Conservation (phyloP, 495 filamentous ascomycete species). For the Hyaloscypha variabilis region DNA sequence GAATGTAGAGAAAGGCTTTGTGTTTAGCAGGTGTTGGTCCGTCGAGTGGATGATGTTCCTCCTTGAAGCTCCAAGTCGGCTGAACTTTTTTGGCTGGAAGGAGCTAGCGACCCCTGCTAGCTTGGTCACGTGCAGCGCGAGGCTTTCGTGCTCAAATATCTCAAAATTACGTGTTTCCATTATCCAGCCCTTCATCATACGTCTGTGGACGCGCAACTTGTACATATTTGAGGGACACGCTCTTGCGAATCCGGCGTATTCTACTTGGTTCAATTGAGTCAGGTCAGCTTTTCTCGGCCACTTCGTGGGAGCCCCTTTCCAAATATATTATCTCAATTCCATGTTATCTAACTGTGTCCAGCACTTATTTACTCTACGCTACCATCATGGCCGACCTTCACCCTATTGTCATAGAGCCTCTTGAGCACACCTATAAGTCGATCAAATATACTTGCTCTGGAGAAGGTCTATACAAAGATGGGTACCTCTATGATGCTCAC, state of each 20-base stretch:
- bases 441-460: slow-evolving; percentile 15
- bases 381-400: slow-evolving; percentile 6
- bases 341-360: too few species aligned
- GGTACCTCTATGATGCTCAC: slow-evolving; percentile 12
- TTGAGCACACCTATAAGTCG: slow-evolving; percentile 12
- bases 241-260: neutral
- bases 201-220: neutral
- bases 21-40: neutral
- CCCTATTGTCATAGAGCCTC: slow-evolving; percentile 9
- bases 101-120: slow-evolving; percentile 12
- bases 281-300: neutral
- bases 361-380: neutral
- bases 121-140: slow-evolving; percentile 11
- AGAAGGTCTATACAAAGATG: slow-evolving; percentile 8
- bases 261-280: neutral
- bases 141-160: too few species aligned
- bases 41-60: neutral
- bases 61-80: slow-evolving; percentile 7
- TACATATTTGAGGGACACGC: neutral
- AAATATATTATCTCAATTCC: neutral
- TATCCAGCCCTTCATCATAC: too few species aligned
- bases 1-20: neutral
- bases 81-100: slow-evolving; percentile 15
- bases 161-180: too few species aligned
- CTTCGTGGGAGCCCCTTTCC: neutral